Evolutionary conservation across 2,329 filamentous ascomycete species (phyloP).

Genomic region (Periglandula ipomoeae): DNA sequence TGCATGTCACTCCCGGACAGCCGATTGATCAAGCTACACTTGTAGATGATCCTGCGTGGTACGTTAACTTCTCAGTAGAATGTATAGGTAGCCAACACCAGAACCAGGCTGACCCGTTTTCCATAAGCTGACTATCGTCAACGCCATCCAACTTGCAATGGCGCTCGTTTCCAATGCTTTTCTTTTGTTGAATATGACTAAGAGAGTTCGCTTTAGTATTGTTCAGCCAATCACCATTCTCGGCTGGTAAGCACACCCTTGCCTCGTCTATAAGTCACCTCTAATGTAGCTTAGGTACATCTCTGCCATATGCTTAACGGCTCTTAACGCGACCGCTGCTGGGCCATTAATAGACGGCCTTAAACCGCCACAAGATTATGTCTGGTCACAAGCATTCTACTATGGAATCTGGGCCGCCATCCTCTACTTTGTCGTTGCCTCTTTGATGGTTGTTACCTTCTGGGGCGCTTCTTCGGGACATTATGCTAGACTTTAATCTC

Average conservation of each 20-base stretch:
- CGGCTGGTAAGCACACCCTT: conserved; percentile 50
- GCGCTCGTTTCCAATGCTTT: conserved; percentile 74
- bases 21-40: conserved; percentile 40
- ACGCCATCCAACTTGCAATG: conserved; percentile 66
- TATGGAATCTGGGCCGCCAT: conserved; percentile 73
- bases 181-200: conserved; percentile 79
- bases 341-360: conserved; percentile 38
- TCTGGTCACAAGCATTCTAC: conserved; percentile 76
- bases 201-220: conserved; percentile 67
- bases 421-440: conserved; percentile 71
- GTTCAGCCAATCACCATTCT: conserved; percentile 77
- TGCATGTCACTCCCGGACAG: conserved; percentile 39
- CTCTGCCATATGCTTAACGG: conserved; percentile 55
- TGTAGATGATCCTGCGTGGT: conserved; percentile 64
- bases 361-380: conserved; percentile 39
- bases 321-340: conserved; percentile 56
- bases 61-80: conserved; percentile 11
- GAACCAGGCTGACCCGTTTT: not conserved
- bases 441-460: conserved; percentile 71
- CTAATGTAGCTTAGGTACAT: conserved; percentile 33
- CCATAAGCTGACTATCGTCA: conserved; percentile 62
- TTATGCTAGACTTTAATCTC: conserved; percentile 70
- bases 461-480: conserved; percentile 60
- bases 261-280: not conserved
- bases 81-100: not conserved